Base-by-base conservation (phyloP, 2,329 filamentous ascomycete genomes). In the Cordyceps sp. region DNA sequence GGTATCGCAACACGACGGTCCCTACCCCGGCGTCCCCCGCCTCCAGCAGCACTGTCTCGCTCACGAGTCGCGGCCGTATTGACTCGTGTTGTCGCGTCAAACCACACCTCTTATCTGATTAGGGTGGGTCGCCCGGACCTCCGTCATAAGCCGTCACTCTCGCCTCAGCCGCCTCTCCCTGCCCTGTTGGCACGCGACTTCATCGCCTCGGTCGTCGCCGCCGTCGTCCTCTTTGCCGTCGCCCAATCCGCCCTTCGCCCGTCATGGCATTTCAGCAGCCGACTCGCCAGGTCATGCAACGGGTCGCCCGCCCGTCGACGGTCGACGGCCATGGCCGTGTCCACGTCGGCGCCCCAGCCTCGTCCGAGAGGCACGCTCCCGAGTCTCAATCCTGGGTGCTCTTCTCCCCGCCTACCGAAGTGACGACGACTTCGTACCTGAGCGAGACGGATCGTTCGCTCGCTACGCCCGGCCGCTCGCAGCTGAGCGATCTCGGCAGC, bases 371-470 rank as follows among this genome's bases (percentile, higher is more conserved):
- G 16, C 44, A 41, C 37, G n/a, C n/a, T n/a, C 73, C 81, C 38
- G 78, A 86, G 41, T 78, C 82, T 10, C 79, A 90, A 54, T 88
- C 93, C 69, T 98, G 90, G 90, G 79, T 96, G 33, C 73, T 98
- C 41, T 98, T 98, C 62, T 82, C 85, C 7, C 83, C 83, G 2
- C 66, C 67, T 8, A 74, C 75, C 39, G 68, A 76, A 22, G 57
- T 57, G 29, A 69, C 66, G 4, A 77, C 79, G 15, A 66, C 67
- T 10, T 74, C 74, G 5, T 75, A 78, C 38, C 66, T 76, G 32
- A 82, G 76, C 28, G 74, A 81, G 24, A 73, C 74, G 52, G 52
- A 81, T 54, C 47, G 69, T 59, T 59, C 74, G 54, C 49, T 86
- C 60, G 42, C 70, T 54, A 61, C 78, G 49, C 52, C 74, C 19